These are phyloP conservation scores for Lodderomyces pseudojiufengensis DNA, from an alignment of 1,139 yeast species.

Conservation along the genomic window DNA sequence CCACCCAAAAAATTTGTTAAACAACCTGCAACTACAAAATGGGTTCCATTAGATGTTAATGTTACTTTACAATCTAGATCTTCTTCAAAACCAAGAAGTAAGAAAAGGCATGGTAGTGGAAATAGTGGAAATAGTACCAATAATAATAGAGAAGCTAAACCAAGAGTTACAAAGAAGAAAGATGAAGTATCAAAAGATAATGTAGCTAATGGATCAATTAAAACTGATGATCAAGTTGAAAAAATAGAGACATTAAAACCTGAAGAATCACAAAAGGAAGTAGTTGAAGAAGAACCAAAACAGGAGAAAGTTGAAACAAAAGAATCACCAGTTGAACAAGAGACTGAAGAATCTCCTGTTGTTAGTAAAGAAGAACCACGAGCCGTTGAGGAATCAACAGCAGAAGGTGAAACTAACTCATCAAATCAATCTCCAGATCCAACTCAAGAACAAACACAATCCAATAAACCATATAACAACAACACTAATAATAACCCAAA, in stretches of 20 bases:
- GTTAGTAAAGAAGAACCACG: conserved; percentile 1
- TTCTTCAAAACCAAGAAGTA: conserved; percentile 21
- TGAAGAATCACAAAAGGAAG: conserved; percentile 1
- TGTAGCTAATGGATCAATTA: conserved; percentile 6
- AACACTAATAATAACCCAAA: neutral
- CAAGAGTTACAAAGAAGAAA: neutral
- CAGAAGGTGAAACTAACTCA: conserved; percentile 8
- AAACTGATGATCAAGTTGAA: conserved; percentile 1
- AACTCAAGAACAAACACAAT: conserved; percentile 8
- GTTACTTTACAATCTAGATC: conserved; percentile 47
- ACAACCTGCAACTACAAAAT: conserved; percentile 64
- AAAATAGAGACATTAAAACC: neutral
- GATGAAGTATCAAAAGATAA: conserved; percentile 4
- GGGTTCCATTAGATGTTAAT: conserved; percentile 85
- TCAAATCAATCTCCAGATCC: conserved; percentile 17
- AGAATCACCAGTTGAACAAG: conserved; percentile 2
- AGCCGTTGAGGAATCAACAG: conserved; percentile 9
- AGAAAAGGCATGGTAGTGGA: conserved; percentile 25
- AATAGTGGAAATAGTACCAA: conserved; percentile 4
- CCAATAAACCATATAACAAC: conserved; percentile 4
- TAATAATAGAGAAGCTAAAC: neutral
- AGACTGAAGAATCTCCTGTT: neutral
- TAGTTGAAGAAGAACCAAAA: conserved; percentile 3
- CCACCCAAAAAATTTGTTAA: conserved; percentile 46
- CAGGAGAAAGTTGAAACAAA: conserved; percentile 4